Percentiles rank a stretch among this genome's conserved stretches.
Conservation (phyloP, 116 monocot species). For the Papilionanthe hybrid region DNA sequence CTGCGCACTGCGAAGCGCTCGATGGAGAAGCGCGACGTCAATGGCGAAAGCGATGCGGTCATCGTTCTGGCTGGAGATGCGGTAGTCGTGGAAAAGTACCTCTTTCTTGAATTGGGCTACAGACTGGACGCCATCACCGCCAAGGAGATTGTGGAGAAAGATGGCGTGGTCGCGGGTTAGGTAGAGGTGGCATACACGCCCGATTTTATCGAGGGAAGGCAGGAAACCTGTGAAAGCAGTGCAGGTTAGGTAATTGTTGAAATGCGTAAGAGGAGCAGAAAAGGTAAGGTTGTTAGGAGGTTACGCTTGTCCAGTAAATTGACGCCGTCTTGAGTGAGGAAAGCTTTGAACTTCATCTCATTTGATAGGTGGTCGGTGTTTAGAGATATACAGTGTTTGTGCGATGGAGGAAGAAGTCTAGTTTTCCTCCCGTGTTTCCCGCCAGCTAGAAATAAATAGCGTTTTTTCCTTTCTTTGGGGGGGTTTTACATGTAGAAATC, state of each 20-base stretch:
- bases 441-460: too few species aligned
- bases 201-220: slow-evolving; percentile 87
- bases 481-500: too few species aligned
- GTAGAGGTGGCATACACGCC: slow-evolving; percentile 70
- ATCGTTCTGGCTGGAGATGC: slow-evolving; percentile 77
- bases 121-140: slow-evolving; percentile 79
- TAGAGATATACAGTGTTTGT: too few species aligned
- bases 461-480: too few species aligned
- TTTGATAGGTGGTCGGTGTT: not conserved
- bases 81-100: slow-evolving; percentile 79
- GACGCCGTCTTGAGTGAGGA: too few species aligned
- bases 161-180: slow-evolving; percentile 73
- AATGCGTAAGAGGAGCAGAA: slow-evolving; percentile 12
- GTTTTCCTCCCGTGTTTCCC: too few species aligned
- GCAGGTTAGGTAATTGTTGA: slow-evolving; percentile 20
- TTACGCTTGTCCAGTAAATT: too few species aligned
- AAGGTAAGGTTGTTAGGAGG: not conserved
- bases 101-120: slow-evolving; percentile 79
- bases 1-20: slow-evolving; percentile 85
- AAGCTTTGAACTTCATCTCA: too few species aligned
- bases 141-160: slow-evolving; percentile 86
- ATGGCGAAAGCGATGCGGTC: slow-evolving; percentile 78
- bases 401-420: too few species aligned
- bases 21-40: slow-evolving; percentile 79
- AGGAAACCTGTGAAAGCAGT: slow-evolving; percentile 50